Percentiles rank a stretch among this genome's conserved stretches.
phyloP scores from a whole-genome alignment of 345 rosid species.

The Gossypium bickii region DNA sequence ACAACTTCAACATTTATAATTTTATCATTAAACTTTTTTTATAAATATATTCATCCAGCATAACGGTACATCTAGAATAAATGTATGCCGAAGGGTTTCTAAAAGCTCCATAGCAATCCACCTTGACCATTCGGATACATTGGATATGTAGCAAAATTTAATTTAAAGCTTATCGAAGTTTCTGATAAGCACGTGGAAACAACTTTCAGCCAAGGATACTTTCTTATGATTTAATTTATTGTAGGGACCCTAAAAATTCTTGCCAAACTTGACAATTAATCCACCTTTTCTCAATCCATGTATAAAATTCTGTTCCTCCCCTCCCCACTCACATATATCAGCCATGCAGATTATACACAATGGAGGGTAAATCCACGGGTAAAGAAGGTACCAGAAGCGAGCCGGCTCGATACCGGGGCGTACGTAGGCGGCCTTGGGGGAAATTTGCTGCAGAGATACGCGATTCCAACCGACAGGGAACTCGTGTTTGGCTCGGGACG shows the following conservation, averaged over 20 bases:
- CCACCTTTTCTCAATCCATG: conserved; percentile 1
- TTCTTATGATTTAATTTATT: conserved; percentile 17
- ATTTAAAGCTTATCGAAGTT: conserved; percentile 12
- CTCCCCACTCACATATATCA: conserved; percentile 6
- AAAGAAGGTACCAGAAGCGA: conserved; percentile 27
- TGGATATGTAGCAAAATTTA: conserved; percentile 19
- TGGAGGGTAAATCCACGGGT: conserved; percentile 27
- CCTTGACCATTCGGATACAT: conserved; percentile 47
- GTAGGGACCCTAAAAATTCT: conserved; percentile 13
- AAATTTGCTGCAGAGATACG: conserved; percentile 92
- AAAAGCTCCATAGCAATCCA: conserved; percentile 36
- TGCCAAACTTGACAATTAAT: conserved; percentile 2
- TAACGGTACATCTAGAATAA: neutral
- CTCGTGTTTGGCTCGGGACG: conserved; percentile 86
- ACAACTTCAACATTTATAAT: no score
- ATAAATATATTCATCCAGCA: no score
- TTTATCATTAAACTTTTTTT: no score
- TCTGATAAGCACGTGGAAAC: conserved; percentile 23
- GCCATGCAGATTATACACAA: conserved; percentile 28
- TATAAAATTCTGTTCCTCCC: conserved; percentile 15
- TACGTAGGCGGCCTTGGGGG: conserved; percentile 89
- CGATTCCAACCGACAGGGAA: conserved; percentile 64
- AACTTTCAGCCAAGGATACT: conserved; percentile 4
- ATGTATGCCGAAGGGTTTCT: neutral
- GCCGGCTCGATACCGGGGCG: conserved; percentile 56